A percentile compares a stretch with the other conserved stretches of the same genome.
Conservation (phyloP, 2,329 filamentous ascomycete species). For the Falciphora oryzae region DNA sequence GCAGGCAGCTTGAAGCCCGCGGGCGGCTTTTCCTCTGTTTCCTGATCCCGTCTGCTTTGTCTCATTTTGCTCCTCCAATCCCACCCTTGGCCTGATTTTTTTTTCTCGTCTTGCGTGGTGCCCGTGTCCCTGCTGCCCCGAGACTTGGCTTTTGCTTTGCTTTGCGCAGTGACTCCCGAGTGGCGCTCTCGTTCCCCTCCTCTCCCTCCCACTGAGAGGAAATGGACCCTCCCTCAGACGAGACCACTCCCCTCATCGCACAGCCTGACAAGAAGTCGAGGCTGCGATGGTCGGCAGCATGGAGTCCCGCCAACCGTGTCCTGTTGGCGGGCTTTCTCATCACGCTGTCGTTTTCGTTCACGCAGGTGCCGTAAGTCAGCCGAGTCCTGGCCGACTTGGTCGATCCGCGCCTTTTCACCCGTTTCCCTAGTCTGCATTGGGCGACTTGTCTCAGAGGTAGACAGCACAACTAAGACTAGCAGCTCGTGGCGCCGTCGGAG, state of each 20-base stretch:
- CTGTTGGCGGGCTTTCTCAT: slow-evolving; percentile 56
- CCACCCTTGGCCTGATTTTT: not conserved
- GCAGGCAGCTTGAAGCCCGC: slow-evolving; percentile 6
- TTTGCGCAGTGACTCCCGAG: not conserved
- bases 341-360: slow-evolving; percentile 43
- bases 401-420: too few relatives aligned
- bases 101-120: not conserved
- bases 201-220: not conserved
- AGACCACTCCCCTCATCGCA: slow-evolving; percentile 6
- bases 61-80: not conserved
- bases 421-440: too few relatives aligned
- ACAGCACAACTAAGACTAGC: not conserved
- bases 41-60: not conserved
- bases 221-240: not conserved
- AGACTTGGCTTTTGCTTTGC: not conserved
- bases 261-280: not conserved
- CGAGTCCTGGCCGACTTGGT: not conserved
- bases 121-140: not conserved
- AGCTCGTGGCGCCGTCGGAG: too few relatives aligned
- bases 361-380: slow-evolving; percentile 40
- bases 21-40: not conserved
- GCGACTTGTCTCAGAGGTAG: not conserved
- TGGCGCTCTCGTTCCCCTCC: not conserved
- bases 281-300: slow-evolving; percentile 9
- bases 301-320: slow-evolving; percentile 34